A percentile compares a stretch with the other conserved stretches of the same genome.
Conservation (phyloP, 2,329 filamentous ascomycete genomes). For the Trichoderma oligosporum region DNA sequence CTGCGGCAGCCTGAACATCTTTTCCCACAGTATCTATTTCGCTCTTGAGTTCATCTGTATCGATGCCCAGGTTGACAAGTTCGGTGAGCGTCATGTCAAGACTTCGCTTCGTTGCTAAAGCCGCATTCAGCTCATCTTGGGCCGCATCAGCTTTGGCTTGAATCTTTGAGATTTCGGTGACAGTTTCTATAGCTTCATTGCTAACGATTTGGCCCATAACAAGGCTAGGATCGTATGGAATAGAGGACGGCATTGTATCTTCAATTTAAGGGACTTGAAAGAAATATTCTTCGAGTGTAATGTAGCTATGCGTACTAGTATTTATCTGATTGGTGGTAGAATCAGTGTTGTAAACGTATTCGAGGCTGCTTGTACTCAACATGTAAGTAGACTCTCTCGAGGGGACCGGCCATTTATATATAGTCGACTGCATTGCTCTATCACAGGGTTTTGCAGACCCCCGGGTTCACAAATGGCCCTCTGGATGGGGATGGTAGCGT, state of each 20-base stretch:
- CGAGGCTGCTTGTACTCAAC: too few species aligned
- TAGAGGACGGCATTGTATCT: not conserved
- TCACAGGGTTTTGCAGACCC: too few species aligned
- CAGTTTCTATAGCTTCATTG: not conserved
- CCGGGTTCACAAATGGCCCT: too few species aligned
- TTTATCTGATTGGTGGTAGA: not conserved
- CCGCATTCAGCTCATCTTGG: not conserved
- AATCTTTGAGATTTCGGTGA: not conserved
- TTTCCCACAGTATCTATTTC: not conserved
- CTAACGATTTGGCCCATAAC: not conserved
- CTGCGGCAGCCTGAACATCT: not conserved
- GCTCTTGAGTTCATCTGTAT: not conserved
- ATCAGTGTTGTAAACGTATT: too few species aligned
- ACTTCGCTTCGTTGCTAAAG: not conserved
- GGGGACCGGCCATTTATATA: too few species aligned
- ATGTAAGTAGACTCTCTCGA: too few species aligned
- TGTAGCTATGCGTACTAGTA: not conserved
- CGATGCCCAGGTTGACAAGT: not conserved
- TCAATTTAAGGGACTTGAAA: not conserved
- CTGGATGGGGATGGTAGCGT: too few species aligned
- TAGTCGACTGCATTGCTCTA: too few species aligned
- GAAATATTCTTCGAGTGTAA: not conserved
- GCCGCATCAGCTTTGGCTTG: not conserved
- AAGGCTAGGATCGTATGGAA: not conserved
- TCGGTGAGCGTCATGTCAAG: not conserved